Evolutionary conservation across 306 rosid genomes (phyloP).

Genomic region (Cucurbita argyrosperma): DNA sequence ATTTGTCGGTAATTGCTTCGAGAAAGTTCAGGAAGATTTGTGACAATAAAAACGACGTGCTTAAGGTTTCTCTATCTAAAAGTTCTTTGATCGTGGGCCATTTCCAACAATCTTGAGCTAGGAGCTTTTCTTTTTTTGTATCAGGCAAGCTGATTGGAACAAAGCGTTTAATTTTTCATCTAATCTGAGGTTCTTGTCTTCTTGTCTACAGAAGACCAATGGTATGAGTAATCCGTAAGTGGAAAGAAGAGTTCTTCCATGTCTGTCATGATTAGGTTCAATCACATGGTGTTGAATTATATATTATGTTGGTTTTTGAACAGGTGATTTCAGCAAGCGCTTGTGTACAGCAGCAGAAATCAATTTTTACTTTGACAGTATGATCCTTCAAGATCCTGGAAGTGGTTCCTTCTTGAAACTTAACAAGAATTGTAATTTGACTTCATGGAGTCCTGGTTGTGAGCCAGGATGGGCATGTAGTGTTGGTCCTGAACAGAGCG

Average conservation of each 20-base stretch:
- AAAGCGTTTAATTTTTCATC: slow-evolving; percentile 72
- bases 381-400: slow-evolving; percentile 31
- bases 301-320: slow-evolving; percentile 16
- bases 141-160: slow-evolving; percentile 80
- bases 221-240: slow-evolving; percentile 34
- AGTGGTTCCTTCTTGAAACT: slow-evolving; percentile 54
- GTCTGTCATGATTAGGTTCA: not conserved
- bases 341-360: slow-evolving; percentile 84
- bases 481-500: slow-evolving; percentile 27
- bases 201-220: slow-evolving; percentile 58
- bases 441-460: slow-evolving; percentile 89
- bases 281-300: not conserved
- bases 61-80: too few relatives aligned
- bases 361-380: slow-evolving; percentile 49
- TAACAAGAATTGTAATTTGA: slow-evolving; percentile 80
- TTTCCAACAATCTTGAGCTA: too few relatives aligned
- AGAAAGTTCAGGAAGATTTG: too few relatives aligned
- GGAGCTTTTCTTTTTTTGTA: too few relatives aligned
- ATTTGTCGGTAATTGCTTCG: too few relatives aligned
- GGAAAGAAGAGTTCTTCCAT: not conserved
- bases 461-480: slow-evolving; percentile 99
- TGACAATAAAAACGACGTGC: too few relatives aligned
- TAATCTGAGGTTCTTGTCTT: slow-evolving; percentile 59
- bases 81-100: too few relatives aligned
- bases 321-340: slow-evolving; percentile 61